These are phyloP conservation scores for Linum tenue DNA, from an alignment of 345 rosid species.

Conservation along the genomic window DNA sequence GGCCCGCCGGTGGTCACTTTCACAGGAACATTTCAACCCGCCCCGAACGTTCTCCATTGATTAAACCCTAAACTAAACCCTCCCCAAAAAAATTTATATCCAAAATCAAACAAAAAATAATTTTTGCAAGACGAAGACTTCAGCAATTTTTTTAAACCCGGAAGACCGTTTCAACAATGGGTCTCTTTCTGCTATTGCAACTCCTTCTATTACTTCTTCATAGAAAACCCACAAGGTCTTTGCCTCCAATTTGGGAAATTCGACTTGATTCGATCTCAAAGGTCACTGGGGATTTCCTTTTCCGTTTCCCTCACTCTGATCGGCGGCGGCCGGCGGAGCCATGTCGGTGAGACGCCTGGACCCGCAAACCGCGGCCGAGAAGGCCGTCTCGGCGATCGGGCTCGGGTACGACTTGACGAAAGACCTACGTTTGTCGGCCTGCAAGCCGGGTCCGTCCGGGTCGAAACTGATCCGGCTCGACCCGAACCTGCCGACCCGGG, in stretches of 20 bases:
- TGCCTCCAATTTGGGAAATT: not conserved
- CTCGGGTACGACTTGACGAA: slow-evolving; percentile 57
- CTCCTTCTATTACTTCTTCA: too few species aligned
- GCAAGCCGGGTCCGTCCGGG: slow-evolving; percentile 41
- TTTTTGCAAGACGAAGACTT: too few species aligned
- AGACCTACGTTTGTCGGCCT: slow-evolving; percentile 53
- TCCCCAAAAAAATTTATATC: not conserved
- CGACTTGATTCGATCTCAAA: not conserved
- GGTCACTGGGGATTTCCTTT: not conserved
- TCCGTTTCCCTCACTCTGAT: not conserved
- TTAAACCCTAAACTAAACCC: not conserved
- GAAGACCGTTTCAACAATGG: too few species aligned
- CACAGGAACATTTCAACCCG: not conserved
- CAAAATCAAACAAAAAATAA: not conserved
- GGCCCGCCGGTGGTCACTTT: not conserved
- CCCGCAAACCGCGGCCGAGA: slow-evolving; percentile 72
- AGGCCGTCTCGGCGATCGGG: slow-evolving; percentile 80
- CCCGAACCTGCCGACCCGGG: slow-evolving; percentile 23
- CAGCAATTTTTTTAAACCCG: too few species aligned
- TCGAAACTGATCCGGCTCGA: slow-evolving; percentile 57
- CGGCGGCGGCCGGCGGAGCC: not conserved
- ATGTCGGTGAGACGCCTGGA: slow-evolving; percentile 48
- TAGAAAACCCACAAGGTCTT: too few species aligned
- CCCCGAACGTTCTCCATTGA: not conserved
- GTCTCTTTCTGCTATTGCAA: too few species aligned